Conservation (phyloP, 2,329 filamentous ascomycete genomes). For the Pestalotiopsis sp. region DNA sequence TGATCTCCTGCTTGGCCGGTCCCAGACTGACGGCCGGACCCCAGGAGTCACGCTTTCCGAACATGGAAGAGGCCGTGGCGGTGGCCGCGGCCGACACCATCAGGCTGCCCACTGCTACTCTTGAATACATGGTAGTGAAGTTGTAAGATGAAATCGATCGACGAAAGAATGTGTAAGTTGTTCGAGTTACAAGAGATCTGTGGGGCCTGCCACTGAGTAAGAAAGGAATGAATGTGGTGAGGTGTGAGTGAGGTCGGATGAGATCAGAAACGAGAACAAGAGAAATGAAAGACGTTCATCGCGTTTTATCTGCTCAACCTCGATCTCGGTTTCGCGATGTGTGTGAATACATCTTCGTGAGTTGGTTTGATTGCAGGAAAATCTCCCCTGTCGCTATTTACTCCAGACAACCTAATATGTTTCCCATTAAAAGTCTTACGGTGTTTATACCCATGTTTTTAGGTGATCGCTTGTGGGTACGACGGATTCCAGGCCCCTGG, state of each 20-base stretch:
- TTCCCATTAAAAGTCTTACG: background rate
- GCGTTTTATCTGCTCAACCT: background rate
- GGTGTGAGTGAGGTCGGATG: background rate
- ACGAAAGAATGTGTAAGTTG: background rate
- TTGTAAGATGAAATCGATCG: background rate
- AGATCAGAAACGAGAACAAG: background rate
- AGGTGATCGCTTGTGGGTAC: background rate
- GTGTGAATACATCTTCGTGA: background rate
- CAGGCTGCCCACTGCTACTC: constrained; percentile 1
- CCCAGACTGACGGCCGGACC: constrained; percentile 25
- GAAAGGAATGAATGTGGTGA: background rate
- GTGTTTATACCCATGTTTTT: background rate
- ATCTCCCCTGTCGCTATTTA: background rate
- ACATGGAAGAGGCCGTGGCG: constrained; percentile 12
- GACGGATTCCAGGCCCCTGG: background rate
- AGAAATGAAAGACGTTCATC: background rate
- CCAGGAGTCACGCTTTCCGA: constrained; percentile 23
- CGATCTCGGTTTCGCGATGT: background rate
- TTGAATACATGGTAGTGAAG: background rate
- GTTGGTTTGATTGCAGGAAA: background rate
- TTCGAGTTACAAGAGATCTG: background rate
- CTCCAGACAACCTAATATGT: background rate
- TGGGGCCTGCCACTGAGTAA: background rate
- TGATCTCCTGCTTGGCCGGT: constrained; percentile 22
- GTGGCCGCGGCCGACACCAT: constrained; percentile 12